These are phyloP conservation scores for Acarospora socialis DNA, from an alignment of 2,329 filamentous ascomycete species.

Conservation along the genomic window DNA sequence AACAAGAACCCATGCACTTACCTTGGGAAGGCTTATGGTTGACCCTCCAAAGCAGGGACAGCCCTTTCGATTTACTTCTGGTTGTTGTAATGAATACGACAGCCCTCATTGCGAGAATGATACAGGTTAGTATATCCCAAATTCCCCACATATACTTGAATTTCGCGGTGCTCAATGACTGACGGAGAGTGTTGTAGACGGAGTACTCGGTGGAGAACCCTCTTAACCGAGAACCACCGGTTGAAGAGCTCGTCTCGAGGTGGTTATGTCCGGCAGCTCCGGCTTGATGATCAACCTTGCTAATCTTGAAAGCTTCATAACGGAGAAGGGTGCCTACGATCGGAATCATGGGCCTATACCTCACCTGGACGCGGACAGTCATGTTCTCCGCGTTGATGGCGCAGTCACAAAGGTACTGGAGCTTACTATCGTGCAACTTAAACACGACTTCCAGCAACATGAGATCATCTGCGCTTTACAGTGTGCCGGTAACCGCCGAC, in stretches of 20 bases:
- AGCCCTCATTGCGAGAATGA: no score
- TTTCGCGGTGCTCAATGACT: no score
- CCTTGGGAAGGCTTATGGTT: no score
- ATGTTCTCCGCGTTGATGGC: slow-evolving; percentile 36
- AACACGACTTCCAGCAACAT: slow-evolving; percentile 36
- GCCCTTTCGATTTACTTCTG: no score
- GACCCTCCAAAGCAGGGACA: no score
- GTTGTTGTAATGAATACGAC: no score
- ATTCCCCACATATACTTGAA: no score
- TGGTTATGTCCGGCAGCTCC: background rate
- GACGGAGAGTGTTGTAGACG: background rate
- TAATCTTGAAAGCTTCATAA: slow-evolving; percentile 33
- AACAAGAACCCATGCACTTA: no score
- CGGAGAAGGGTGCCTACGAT: slow-evolving; percentile 36
- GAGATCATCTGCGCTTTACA: slow-evolving; percentile 42
- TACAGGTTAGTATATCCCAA: no score
- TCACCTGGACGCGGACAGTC: slow-evolving; percentile 27
- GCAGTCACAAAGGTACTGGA: slow-evolving; percentile 30
- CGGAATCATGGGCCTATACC: slow-evolving; percentile 44
- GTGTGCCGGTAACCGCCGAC: slow-evolving; percentile 46
- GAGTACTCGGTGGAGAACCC: slow-evolving; percentile 24
- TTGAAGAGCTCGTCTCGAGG: slow-evolving; percentile 27
- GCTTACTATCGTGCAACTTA: slow-evolving; percentile 34
- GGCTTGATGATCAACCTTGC: background rate
- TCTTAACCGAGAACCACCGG: slow-evolving; percentile 34